These are phyloP conservation scores for Sphagnum fallax DNA, from an alignment of 228 moss, liverwort and hornwort species.

Conservation along the genomic window DNA sequence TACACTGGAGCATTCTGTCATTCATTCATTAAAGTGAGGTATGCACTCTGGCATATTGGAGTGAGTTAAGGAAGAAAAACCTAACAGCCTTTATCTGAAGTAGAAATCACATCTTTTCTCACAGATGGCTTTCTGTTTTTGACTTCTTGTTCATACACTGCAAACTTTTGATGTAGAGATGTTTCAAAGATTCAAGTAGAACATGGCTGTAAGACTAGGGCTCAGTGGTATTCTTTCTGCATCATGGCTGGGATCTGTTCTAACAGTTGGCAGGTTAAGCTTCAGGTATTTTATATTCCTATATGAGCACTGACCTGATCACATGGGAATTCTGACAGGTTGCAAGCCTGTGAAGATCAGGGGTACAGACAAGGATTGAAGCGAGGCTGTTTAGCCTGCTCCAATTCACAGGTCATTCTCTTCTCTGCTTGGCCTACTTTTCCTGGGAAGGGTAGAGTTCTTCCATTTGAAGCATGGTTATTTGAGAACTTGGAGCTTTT, in stretches of 20 bases:
- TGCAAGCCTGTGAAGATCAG: conserved; percentile 30
- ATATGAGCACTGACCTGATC: background rate
- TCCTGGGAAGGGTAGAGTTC: background rate
- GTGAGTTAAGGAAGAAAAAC: no score
- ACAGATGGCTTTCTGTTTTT: background rate
- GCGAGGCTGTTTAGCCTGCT: conserved; percentile 22
- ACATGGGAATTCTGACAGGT: conserved; percentile 12
- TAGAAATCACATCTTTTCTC: background rate
- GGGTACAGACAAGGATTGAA: conserved; percentile 18
- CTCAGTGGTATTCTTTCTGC: no score
- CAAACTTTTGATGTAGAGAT: background rate
- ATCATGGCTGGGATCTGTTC: no score
- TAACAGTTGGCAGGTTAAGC: no score
- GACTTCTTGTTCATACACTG: background rate
- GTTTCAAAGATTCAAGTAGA: background rate
- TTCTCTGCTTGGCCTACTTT: background rate
- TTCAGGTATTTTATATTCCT: no score
- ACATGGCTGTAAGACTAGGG: no score
- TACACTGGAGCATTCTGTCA: conserved; percentile 29
- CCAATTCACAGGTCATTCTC: conserved; percentile 26
- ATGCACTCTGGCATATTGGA: background rate
- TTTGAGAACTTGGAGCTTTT: background rate
- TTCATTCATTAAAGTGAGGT: conserved; percentile 40
- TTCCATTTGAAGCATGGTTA: no score
- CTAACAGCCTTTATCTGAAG: background rate